Percentiles rank a stretch among this genome's conserved stretches.
These are phyloP conservation scores for Fraxinus nigra DNA, from an alignment of 305 asterid species.

Conservation along the genomic window DNA sequence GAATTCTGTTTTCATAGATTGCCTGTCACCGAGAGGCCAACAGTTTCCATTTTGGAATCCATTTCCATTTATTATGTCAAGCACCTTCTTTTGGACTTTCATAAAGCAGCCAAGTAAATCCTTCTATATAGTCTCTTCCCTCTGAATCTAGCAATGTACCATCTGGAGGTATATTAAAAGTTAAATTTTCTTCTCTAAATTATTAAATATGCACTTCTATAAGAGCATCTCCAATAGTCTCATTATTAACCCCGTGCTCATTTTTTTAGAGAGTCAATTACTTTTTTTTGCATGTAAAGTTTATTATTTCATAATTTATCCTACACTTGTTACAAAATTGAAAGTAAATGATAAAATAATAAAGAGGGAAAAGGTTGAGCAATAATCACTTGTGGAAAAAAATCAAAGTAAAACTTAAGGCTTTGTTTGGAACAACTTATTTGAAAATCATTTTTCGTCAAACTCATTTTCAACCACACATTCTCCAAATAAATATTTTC, in stretches of 20 bases:
- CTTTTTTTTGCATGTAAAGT: background rate
- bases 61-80: background rate
- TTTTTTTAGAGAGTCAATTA: background rate
- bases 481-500: background rate
- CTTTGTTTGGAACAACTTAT: background rate
- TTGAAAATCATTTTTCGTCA: background rate
- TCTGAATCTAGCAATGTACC: constrained; percentile 1
- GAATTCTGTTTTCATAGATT: background rate
- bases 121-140: background rate
- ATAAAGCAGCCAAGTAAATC: constrained; percentile 3
- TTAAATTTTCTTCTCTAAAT: background rate
- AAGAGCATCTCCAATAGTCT: background rate
- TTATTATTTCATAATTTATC: background rate
- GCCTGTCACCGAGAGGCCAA: background rate
- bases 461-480: background rate
- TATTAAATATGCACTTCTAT: background rate
- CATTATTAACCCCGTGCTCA: background rate
- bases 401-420: background rate
- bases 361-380: background rate
- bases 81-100: background rate
- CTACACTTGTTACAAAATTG: background rate
- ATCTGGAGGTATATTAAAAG: background rate
- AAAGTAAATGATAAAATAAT: background rate
- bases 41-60: background rate
- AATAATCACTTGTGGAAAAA: background rate